Base-by-base conservation (phyloP, 108 stramenopile genomes). In the Pseudonitzschia delicatissima region DNA sequence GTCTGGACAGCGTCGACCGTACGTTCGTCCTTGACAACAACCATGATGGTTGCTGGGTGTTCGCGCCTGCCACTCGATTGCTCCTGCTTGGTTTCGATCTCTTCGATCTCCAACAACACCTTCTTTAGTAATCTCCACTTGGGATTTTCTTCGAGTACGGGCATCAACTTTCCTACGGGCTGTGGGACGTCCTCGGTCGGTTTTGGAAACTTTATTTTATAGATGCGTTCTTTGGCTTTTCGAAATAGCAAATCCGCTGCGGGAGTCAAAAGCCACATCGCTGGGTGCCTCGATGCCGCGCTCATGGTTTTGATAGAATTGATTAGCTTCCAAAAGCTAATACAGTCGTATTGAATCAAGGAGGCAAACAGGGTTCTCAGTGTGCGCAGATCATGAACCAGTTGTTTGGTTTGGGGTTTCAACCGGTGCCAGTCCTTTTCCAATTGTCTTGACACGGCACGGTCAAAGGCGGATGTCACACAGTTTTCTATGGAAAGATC, bases 401-500 rank as follows among this genome's bases (percentile, higher is more conserved):
- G 74, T 77, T 97, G 96, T 57, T 94, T 96, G 2, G 90, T 90
- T 59, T 85, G 66, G 18, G 82, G 85, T 29, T 72, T 45, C 4
- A 98, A 82, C 57, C 87, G 87, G 69, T 99, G 97, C 97, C 97
- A 99, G 47, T 98, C 95, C 8, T 91, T 90, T 55, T 97, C 96
- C 47, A 99, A 81, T 77, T 97, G 97, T 20, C 90, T 69, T 32
- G 87, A 74, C 52, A 98, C 65, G 29, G 84, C 64, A 39, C 70
- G 71, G 67, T 97, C 95, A 82, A 97, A 98, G 44, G 86, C 79
- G 1, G 83, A 66, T 25, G 94, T 90, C 29, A 97, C 83, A 58
- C 93, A 92, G 64, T 93, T 92, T 69, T 98, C 96, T 9, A 99
- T 77, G 3, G 87, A 85, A 33, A 96, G 68, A 23, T 82, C 67